Evolutionary conservation across 164 flowering plant genomes (phyloP).

Genomic region (Akebia trifoliata): DNA sequence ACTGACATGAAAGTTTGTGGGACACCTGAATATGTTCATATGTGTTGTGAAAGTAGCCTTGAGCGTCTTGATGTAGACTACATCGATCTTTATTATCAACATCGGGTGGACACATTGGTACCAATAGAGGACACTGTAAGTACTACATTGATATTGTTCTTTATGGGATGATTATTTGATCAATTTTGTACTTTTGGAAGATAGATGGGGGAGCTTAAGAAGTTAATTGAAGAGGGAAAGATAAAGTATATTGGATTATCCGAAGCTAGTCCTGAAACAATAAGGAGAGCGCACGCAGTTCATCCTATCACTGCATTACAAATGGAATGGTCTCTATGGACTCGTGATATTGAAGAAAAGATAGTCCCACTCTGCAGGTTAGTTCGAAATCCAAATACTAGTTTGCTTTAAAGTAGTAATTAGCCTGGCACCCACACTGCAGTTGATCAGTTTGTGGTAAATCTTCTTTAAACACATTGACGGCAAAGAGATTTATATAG

Average conservation of each 20-base stretch:
- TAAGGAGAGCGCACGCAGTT: conserved; percentile 15
- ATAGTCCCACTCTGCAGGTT: conserved; percentile 13
- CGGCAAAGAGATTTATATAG: background rate
- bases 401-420: background rate
- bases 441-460: too few relatives aligned
- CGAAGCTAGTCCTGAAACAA: conserved; percentile 35
- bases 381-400: background rate
- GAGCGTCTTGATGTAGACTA: conserved; percentile 57
- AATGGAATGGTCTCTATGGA: conserved; percentile 11
- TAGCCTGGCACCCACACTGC: too few relatives aligned
- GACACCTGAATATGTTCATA: conserved; percentile 57
- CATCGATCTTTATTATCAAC: conserved; percentile 64
- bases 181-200: conserved; percentile 14
- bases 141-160: background rate
- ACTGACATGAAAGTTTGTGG: conserved; percentile 23
- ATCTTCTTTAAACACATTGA: too few relatives aligned
- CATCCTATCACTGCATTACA: conserved; percentile 13
- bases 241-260: conserved; percentile 25
- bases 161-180: background rate
- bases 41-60: conserved; percentile 62
- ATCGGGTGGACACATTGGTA: conserved; percentile 42
- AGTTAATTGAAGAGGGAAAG: conserved; percentile 56
- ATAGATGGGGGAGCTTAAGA: conserved; percentile 26
- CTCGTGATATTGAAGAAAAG: conserved; percentile 13
- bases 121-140: conserved; percentile 34